Base-by-base conservation (phyloP, 768 basidiomycete species). In the Tephrocybe sp. region DNA sequence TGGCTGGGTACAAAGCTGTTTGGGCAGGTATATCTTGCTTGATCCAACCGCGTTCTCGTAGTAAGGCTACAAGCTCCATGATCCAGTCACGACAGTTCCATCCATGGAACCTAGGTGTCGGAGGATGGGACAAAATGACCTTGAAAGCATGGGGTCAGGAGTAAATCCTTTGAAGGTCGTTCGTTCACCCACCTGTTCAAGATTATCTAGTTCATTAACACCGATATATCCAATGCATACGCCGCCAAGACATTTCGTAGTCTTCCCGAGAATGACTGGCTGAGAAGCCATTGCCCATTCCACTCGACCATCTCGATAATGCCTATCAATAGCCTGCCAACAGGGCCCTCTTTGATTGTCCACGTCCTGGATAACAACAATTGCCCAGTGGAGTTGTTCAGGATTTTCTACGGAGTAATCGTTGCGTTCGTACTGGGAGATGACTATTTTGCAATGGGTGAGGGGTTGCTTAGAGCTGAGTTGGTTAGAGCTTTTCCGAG, bases 31-130 rank as follows among this genome's bases (percentile, higher is more conserved):
- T 34, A 14, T 39, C 13, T 34, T 45, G 31, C 26, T 32, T 36
- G 5, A 51, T 30, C 12, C 26, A 42, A 13, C 39, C 23, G n/a
- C 30, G 13, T 1, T 42, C 16, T 33, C 43, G 40, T 22, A 52
- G 45, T 16, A 48, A 14, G 12, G n/a, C 20, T 8, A 48, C 5
- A 33, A 48, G 45, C 9, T 52, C 51, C 51, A 52, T 41, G 34
- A 52, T 22, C 51, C 51, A 52, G 39, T 52, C 31, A 3, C 51
- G 32, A 34, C 51, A 52, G 31, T 52, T 52, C 51, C 51, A 52
- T n/a, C 40, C 51, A 4, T 40, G 3, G 20, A 52, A 46, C 30
- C 12, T 46, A 17, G n/a, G 2, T 11, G 7, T 36, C 13, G 51
- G 51, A 13, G 1, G 20, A 23, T 35, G 30, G 16, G 45, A 42